Evolutionary conservation across 129 eudicot genomes (phyloP), one percentile per base, ranked within the genome.

Genomic region (Centrapalus pauciflorus): DNA sequence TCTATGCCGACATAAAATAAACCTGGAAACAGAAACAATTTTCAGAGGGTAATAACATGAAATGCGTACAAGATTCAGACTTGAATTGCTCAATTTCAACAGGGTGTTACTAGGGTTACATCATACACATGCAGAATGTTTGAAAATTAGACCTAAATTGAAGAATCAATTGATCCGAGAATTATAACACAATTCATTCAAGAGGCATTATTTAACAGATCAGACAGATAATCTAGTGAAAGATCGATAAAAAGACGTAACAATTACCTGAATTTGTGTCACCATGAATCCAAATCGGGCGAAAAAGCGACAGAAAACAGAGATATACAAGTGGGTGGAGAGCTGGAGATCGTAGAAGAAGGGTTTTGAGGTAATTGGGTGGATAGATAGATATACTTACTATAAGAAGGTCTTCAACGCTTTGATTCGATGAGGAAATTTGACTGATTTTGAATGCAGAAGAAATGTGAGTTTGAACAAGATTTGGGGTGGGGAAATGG

Each of bases 381-480:
- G 55, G 38, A 38, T 41, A 27, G 3, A 46, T 46, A n/a, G 63
- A 26, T 43, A 37, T 16, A 40, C 32, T 43, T 25, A 40, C 24
- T 72, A 28, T n/a, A n/a, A n/a, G n/a, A 37, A 34, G 63, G 29
- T 24, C 32, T 55, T 55, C 41, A 55, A 35, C 17, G 63, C 7
- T 46, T 30, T 19, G 46, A 45, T 41, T 8, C 23, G 63, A 49
- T 50, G 69, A 49, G 77, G 50, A 61, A 48, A n/a, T 61, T 72
- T 72, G 70, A 72, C 77, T 72, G 77, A 61, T 72, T 72, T 72
- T 61, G 77, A 72, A 72, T 60, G 69, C 37, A 32, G 14, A 49
- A 46, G 76, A 71, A 70, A 59, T 34, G 51, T 32, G 60, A 32
- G 29, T 32, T 11, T 3, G 68, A 71, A 71, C 67, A 58, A 45